phyloP scores from a whole-genome alignment of 1,284 basidiomycete genomes.

The Cerrena zonata region DNA sequence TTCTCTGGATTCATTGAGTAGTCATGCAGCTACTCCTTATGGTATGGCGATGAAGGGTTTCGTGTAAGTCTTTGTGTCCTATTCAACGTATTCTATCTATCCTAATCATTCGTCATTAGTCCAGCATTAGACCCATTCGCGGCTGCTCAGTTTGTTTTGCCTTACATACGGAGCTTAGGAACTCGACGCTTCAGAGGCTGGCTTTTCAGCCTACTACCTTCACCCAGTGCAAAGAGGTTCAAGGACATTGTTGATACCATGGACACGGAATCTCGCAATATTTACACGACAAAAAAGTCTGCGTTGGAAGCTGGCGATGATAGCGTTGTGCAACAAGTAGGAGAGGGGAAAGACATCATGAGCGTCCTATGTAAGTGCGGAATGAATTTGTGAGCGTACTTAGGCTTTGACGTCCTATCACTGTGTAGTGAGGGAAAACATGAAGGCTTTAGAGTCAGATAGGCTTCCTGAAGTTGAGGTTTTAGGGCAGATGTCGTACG shows the following conservation, averaged over 20 bases:
- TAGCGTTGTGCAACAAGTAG: conserved; percentile 23
- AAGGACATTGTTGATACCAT: conserved; percentile 1
- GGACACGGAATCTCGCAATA: background rate
- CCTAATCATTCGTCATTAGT: background rate
- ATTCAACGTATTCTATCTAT: background rate
- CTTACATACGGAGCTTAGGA: background rate
- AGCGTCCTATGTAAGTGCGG: conserved; percentile 17
- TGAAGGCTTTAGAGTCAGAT: conserved; percentile 11
- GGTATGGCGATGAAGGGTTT: conserved; percentile 5
- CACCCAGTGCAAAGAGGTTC: background rate
- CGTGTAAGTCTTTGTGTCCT: conserved; percentile 6
- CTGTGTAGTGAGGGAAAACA: conserved; percentile 13
- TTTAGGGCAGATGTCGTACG: conserved; percentile 16
- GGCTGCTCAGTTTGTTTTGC: background rate
- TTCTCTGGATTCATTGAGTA: conserved; percentile 7
- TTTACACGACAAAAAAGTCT: background rate
- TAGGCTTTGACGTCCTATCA: too few species aligned
- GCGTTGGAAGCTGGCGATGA: conserved; percentile 5
- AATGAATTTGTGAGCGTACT: too few species aligned
- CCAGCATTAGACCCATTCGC: background rate
- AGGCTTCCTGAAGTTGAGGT: conserved; percentile 14
- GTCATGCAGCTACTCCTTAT: background rate
- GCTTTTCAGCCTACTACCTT: background rate
- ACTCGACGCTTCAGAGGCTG: background rate
- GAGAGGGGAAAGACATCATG: conserved; percentile 16